Conservation (phyloP, 2,329 filamentous ascomycete species). For the Hypomyces perniciosus region DNA sequence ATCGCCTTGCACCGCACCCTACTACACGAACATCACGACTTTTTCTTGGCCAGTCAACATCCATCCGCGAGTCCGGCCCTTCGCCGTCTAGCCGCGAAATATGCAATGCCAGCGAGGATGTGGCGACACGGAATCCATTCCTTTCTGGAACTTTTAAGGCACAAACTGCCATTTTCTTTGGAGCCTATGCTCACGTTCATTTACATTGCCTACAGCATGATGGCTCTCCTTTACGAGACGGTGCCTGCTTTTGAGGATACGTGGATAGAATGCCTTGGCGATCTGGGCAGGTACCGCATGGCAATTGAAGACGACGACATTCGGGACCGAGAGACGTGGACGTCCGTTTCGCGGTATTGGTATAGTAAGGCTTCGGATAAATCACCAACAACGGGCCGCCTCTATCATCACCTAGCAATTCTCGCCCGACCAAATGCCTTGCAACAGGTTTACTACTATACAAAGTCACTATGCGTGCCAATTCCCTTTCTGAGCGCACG, state of each 20-base stretch:
- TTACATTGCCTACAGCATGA: constrained; percentile 83
- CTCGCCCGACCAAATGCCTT: constrained; percentile 63
- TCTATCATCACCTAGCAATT: constrained; percentile 87
- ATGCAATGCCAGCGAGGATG: constrained; percentile 88
- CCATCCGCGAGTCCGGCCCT: constrained; percentile 67
- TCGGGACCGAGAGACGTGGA: constrained; percentile 73
- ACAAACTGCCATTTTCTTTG: constrained; percentile 66
- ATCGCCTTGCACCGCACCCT: constrained; percentile 77
- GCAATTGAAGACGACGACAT: constrained; percentile 81
- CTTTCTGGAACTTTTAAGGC: constrained; percentile 70
- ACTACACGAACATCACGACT: constrained; percentile 77
- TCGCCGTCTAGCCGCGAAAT: constrained; percentile 66
- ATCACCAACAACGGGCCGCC: constrained; percentile 65
- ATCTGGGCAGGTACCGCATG: constrained; percentile 79
- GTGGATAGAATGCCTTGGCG: constrained; percentile 90
- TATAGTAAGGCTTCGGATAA: constrained; percentile 77
- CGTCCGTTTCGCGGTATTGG: constrained; percentile 73
- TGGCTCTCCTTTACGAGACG: constrained; percentile 79
- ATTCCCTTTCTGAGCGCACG: constrained; percentile 61
- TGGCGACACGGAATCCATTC: constrained; percentile 90
- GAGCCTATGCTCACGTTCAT: constrained; percentile 93
- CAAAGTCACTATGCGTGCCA: constrained; percentile 62
- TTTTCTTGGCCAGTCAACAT: constrained; percentile 82
- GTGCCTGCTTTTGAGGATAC: constrained; percentile 78
- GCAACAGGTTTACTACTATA: constrained; percentile 67